A percentile compares a stretch with the other conserved stretches of the same genome.
phyloP scores from a whole-genome alignment of 371 early-diverging fungal species.

The Saksenaea vasiformis region DNA sequence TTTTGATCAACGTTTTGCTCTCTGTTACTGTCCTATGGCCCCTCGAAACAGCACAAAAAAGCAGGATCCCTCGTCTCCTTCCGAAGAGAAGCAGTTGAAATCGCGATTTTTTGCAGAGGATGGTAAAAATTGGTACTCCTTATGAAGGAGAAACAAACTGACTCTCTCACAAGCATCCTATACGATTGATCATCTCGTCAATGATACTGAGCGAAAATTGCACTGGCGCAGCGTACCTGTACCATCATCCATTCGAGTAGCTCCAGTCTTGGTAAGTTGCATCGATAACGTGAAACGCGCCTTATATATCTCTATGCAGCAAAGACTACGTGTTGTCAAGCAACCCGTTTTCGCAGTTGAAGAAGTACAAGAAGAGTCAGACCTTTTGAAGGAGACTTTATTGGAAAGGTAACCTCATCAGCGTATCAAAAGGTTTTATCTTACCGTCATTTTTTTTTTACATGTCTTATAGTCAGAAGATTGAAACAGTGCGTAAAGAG shows the following conservation, averaged over 20 bases:
- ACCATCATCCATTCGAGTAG: neutral
- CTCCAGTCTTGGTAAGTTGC: slow-evolving; percentile 1
- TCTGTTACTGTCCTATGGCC: slow-evolving; percentile 6
- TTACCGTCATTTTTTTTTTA: too few relatives aligned
- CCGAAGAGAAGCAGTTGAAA: slow-evolving; percentile 15
- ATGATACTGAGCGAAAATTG: neutral
- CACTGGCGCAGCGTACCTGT: slow-evolving; percentile 6
- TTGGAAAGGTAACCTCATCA: neutral
- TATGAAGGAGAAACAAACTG: neutral
- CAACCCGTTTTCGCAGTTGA: slow-evolving; percentile 3
- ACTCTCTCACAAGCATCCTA: neutral
- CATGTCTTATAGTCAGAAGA: slow-evolving; percentile 61
- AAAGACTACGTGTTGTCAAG: slow-evolving; percentile 6
- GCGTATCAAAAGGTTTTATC: neutral
- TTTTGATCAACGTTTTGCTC: slow-evolving; percentile 1
- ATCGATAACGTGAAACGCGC: neutral
- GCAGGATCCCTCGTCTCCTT: slow-evolving; percentile 3
- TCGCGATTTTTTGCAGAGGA: slow-evolving; percentile 16
- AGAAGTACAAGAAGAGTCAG: neutral
- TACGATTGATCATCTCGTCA: neutral
- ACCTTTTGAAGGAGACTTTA: neutral
- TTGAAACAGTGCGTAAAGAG: slow-evolving; percentile 81
- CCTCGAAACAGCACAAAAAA: slow-evolving; percentile 13
- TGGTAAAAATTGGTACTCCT: neutral
- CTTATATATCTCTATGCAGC: neutral